Base-by-base conservation (phyloP, 1,284 basidiomycete genomes). In the Leccinum griseonigrum region DNA sequence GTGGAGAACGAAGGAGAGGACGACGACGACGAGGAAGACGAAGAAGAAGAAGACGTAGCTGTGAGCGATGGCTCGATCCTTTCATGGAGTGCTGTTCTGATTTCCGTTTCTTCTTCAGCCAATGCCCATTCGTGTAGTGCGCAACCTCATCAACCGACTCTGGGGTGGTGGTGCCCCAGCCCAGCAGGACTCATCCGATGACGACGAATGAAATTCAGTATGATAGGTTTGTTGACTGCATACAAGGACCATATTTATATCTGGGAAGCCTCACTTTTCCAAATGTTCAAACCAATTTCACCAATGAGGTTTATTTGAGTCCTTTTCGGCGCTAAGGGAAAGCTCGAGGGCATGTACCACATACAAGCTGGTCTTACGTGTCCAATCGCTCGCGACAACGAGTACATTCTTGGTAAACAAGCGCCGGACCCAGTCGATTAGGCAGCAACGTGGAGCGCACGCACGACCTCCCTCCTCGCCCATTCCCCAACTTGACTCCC, bases 71-170 rank as follows among this genome's bases (percentile, higher is more conserved):
- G 14, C 26, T 50, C 7, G 0, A 50, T 14, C 48, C 18, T 46
- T 11, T 46, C 18, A 2, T 22, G 43, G 43, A 46, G 43, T 46
- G 13, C 5, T 46, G 43, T 46, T 11, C 18, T 46, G 5, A 46
- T 22, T 32, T 22, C 43, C 9, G 28, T n/a, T 51, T 56, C 46
- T 43, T 40, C 56, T 57, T 26, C 64, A 90, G 87, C 80, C 85
- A 4, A 75, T 90, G 67, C 87, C 86, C 7, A 73, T 85, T 34
- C 83, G 87, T 4, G 70, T 87, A n/a, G 71, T 90, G 16, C 79
- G 85, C 13, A 86, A 85, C 67, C 72, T 90, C 11, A 67, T 90
- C 56, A 82, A 81, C 61, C 76, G 86, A 9, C 80, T 91, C 66
- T 90, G 86, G 84, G 85, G 87, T 38, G 75, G 80, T 11, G 64